A percentile compares a stretch with the other conserved stretches of the same genome.
These are phyloP conservation scores for Diaporthe sp. DNA, from an alignment of 2,329 filamentous ascomycete genomes.

Conservation along the genomic window DNA sequence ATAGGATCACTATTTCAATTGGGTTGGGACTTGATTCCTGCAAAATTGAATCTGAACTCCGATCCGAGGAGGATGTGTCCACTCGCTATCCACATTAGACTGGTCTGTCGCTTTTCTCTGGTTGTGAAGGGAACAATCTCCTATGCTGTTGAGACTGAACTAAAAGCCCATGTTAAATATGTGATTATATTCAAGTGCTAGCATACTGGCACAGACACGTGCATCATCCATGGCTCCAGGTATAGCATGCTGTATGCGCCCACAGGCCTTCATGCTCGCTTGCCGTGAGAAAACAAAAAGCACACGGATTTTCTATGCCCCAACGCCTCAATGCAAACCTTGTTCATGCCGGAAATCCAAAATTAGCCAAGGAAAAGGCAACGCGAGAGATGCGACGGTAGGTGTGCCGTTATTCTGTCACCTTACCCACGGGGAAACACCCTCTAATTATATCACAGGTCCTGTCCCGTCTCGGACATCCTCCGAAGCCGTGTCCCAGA, in stretches of 20 bases:
- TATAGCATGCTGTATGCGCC: neutral
- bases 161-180: neutral
- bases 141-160: neutral
- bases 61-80: neutral
- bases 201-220: neutral
- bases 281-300: neutral
- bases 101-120: neutral
- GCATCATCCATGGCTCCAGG: neutral
- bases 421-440: neutral
- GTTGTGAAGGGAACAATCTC: neutral
- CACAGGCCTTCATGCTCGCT: neutral
- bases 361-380: neutral
- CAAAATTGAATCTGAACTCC: neutral
- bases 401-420: neutral
- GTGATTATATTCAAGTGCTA: neutral
- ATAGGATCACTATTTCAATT: neutral
- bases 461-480: conserved; percentile 29
- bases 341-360: neutral
- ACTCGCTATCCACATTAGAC: neutral
- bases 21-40: neutral
- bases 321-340: conserved; percentile 11
- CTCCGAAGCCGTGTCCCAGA: conserved; percentile 23
- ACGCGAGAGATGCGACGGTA: neutral
- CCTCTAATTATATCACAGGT: neutral
- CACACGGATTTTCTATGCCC: neutral